A percentile compares a stretch with the other conserved stretches of the same genome.
Evolutionary conservation across 352 stramenopile species (phyloP).

Genomic region (Nothophytophthora sp.): DNA sequence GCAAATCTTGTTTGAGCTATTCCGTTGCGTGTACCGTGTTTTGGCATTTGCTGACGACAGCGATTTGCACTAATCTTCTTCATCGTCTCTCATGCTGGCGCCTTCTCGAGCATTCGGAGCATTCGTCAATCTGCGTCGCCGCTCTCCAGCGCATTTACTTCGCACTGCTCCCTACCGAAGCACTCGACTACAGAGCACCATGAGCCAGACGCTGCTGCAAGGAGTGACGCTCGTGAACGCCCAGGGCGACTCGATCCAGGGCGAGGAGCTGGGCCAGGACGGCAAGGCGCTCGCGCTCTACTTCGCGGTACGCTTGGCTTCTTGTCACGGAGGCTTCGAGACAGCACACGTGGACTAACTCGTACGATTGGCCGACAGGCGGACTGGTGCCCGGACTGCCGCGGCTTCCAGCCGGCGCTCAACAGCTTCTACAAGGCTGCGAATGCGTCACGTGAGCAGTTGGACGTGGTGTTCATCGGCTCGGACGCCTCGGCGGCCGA

Average conservation of each 20-base stretch:
- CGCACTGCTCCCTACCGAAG: too few species aligned
- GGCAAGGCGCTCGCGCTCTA: slow-evolving; percentile 73
- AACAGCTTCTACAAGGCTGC: slow-evolving; percentile 72
- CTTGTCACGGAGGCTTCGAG: background rate
- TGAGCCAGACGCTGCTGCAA: slow-evolving; percentile 48
- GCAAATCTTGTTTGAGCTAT: too few species aligned
- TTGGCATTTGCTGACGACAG: background rate
- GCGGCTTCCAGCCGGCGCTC: slow-evolving; percentile 71
- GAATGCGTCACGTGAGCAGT: slow-evolving; percentile 34
- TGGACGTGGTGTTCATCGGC: slow-evolving; percentile 83
- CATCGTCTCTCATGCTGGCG: background rate
- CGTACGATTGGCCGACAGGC: too few species aligned
- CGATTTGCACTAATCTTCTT: too few species aligned
- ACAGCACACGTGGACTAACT: too few species aligned
- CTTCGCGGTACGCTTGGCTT: slow-evolving; percentile 49
- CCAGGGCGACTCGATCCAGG: slow-evolving; percentile 41
- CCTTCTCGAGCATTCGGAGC: too few species aligned
- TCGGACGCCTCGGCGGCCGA: slow-evolving; percentile 64
- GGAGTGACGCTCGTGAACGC: slow-evolving; percentile 60
- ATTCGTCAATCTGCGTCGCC: slow-evolving; percentile 7
- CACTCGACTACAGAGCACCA: slow-evolving; percentile 19
- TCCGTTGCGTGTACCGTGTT: background rate
- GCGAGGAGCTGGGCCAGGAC: slow-evolving; percentile 39
- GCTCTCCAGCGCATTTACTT: background rate
- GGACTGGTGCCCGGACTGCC: slow-evolving; percentile 86